These are phyloP conservation scores for Paramecium pentaurelia DNA, from an alignment of 73 alveolate species.

Conservation along the genomic window DNA sequence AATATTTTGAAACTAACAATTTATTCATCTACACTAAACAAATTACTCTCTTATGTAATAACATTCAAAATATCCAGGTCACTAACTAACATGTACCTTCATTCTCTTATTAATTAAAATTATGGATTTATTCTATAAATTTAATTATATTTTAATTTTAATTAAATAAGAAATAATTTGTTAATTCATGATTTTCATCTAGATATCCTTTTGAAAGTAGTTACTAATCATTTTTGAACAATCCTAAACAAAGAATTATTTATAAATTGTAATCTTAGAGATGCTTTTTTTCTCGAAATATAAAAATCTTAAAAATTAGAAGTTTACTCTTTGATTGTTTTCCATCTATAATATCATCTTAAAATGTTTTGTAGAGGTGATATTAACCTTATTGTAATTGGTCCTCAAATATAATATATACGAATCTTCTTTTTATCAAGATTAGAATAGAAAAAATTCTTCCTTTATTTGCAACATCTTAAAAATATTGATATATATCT, in stretches of 20 bases:
- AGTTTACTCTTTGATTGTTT: neutral
- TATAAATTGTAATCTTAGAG: neutral
- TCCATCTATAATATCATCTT: neutral
- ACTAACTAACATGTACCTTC: neutral
- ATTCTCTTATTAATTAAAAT: neutral
- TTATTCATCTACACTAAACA: too few species aligned
- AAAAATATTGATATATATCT: neutral
- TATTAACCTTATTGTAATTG: neutral
- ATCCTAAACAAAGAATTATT: neutral
- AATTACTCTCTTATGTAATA: neutral
- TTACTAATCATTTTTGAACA: neutral
- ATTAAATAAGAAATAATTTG: neutral
- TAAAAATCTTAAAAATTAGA: neutral
- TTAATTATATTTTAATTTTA: neutral
- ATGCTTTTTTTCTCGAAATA: too few species aligned
- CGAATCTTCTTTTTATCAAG: neutral
- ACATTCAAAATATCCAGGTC: neutral
- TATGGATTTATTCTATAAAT: neutral
- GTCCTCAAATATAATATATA: neutral
- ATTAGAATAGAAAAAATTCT: neutral
- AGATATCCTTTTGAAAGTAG: neutral
- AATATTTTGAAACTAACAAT: too few species aligned
- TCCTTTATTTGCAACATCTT: neutral
- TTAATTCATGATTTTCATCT: neutral
- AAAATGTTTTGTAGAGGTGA: neutral